Percentiles rank a stretch among this genome's conserved stretches.
These are phyloP conservation scores for Phytophthora cryptogea DNA, from an alignment of 352 stramenopile species.

Conservation along the genomic window DNA sequence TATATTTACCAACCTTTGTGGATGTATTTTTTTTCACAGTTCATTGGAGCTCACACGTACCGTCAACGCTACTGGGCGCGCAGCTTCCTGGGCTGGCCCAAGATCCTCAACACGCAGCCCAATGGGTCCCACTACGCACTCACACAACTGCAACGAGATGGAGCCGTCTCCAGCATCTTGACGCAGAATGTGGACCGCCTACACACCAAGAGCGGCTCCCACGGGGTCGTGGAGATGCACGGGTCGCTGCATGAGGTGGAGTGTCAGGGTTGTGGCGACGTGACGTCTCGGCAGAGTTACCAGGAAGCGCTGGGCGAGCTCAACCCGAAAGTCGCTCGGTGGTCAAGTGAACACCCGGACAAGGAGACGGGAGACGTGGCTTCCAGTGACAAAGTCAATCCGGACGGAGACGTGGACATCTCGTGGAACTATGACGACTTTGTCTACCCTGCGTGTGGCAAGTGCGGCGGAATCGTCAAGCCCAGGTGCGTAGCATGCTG, in stretches of 20 bases:
- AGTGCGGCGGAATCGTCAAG: conserved; percentile 84
- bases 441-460: conserved; percentile 66
- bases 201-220: conserved; percentile 90
- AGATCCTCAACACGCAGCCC: conserved; percentile 76
- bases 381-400: conserved; percentile 78
- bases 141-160: conserved; percentile 67
- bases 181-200: conserved; percentile 99
- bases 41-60: conserved; percentile 68
- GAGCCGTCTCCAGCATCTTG: conserved; percentile 73
- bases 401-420: conserved; percentile 94
- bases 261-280: conserved; percentile 71
- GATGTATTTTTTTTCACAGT: conserved; percentile 28
- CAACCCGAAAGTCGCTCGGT: conserved; percentile 77
- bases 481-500: conserved; percentile 49
- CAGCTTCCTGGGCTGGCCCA: conserved; percentile 88
- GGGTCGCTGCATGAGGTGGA: conserved; percentile 91
- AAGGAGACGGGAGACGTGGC: conserved; percentile 57
- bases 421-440: conserved; percentile 87
- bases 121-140: conserved; percentile 93
- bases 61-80: conserved; percentile 94
- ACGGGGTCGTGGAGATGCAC: conserved; percentile 94
- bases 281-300: conserved; percentile 80
- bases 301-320: conserved; percentile 79
- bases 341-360: conserved; percentile 38
- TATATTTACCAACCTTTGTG: background rate